These are phyloP conservation scores for Corymbia citriodora DNA, from an alignment of 441 rosid species.

Conservation along the genomic window DNA sequence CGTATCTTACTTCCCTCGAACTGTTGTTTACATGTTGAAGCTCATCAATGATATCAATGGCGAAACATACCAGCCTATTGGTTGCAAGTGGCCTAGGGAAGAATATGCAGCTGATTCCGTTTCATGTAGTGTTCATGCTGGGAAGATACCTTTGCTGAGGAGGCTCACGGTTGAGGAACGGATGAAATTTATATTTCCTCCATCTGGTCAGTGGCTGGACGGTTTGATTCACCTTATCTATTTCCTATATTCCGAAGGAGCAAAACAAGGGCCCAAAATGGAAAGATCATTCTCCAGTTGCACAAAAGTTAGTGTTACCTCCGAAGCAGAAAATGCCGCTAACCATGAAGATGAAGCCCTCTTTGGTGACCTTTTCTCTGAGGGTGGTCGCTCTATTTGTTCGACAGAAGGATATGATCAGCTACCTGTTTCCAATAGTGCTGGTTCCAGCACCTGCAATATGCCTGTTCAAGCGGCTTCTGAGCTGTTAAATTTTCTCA, in stretches of 20 bases:
- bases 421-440: slow-evolving; percentile 43
- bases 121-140: slow-evolving; percentile 46
- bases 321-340: slow-evolving; percentile 73
- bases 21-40: slow-evolving; percentile 58
- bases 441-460: slow-evolving; percentile 55
- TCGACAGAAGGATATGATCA: slow-evolving; percentile 84
- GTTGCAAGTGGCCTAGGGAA: slow-evolving; percentile 44
- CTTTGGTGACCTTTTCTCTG: slow-evolving; percentile 97
- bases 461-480: slow-evolving; percentile 83
- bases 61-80: slow-evolving; percentile 44
- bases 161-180: slow-evolving; percentile 61
- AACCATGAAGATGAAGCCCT: slow-evolving; percentile 99
- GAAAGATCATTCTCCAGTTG: slow-evolving; percentile 66
- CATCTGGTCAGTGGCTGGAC: slow-evolving; percentile 86
- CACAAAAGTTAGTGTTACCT: slow-evolving; percentile 51
- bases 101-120: slow-evolving; percentile 39
- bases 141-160: slow-evolving; percentile 69
- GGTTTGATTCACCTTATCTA: slow-evolving; percentile 65
- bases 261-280: slow-evolving; percentile 65
- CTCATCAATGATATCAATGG: slow-evolving; percentile 77
- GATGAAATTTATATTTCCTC: slow-evolving; percentile 63
- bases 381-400: slow-evolving; percentile 75
- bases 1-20: slow-evolving; percentile 76
- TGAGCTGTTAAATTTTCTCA: slow-evolving; percentile 80
- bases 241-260: slow-evolving; percentile 86